Evolutionary conservation across 768 basidiomycete genomes (phyloP).

Genomic region (Mycena maculata): DNA sequence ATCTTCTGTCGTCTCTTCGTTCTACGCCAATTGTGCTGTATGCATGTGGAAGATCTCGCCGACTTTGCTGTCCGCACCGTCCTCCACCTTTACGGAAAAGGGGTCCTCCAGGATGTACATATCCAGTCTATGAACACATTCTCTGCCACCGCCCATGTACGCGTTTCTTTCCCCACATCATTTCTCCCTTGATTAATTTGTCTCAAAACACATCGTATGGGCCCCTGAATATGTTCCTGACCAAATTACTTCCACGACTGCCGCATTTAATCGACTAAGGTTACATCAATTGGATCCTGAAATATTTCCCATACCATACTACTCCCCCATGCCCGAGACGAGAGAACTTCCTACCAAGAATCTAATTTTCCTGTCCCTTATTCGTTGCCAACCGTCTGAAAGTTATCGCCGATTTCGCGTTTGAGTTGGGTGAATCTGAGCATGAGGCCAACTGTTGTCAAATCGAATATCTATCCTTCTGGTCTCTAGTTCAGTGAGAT

Average conservation of each 20-base stretch:
- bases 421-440: no score
- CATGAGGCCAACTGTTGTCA: no score
- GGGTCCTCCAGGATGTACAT: conserved; percentile 77
- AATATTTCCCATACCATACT: conserved; percentile 79
- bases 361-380: neutral
- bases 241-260: conserved; percentile 78
- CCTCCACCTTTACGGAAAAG: conserved; percentile 79
- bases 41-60: conserved; percentile 41
- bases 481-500: no score
- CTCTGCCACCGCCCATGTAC: conserved; percentile 68
- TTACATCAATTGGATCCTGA: conserved; percentile 76
- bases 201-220: conserved; percentile 76
- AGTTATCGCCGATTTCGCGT: conserved; percentile 56
- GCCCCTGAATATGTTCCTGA: conserved; percentile 71
- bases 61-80: conserved; percentile 62
- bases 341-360: conserved; percentile 54
- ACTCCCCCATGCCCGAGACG: conserved; percentile 53
- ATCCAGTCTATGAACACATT: conserved; percentile 79
- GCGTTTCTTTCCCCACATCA: conserved; percentile 37
- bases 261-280: conserved; percentile 68
- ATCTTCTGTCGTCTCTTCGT: conserved; percentile 59
- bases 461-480: no score
- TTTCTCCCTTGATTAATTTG: neutral
- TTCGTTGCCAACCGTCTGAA: neutral
- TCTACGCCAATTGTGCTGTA: conserved; percentile 59